phyloP scores from a whole-genome alignment of 371 early-diverging fungal species.

The Entomophthora muscae region DNA sequence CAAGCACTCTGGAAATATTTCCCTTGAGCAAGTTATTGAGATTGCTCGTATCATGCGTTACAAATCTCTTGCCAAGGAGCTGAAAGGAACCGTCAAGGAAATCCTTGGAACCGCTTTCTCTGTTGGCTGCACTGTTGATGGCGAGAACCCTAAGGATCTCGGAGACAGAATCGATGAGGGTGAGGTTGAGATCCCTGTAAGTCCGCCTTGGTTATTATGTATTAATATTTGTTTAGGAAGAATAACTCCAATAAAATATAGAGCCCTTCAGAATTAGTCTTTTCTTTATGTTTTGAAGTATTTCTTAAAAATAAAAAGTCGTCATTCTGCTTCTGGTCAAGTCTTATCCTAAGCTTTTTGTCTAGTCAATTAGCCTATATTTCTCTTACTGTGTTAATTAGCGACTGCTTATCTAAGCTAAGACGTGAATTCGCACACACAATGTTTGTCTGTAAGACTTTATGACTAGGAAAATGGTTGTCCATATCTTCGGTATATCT shows the following conservation, averaged over 20 bases:
- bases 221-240: not conserved
- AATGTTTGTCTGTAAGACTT: too few relatives aligned
- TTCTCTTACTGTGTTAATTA: not conserved
- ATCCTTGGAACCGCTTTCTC: conserved; percentile 95
- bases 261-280: not conserved
- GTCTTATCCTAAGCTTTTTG: too few relatives aligned
- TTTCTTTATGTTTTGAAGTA: not conserved
- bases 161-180: conserved; percentile 48
- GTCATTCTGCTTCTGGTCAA: too few relatives aligned
- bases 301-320: too few relatives aligned
- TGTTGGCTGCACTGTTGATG: conserved; percentile 95
- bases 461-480: too few relatives aligned
- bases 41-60: conserved; percentile 91
- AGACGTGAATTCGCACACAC: too few relatives aligned
- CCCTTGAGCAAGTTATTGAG: conserved; percentile 84
- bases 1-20: conserved; percentile 86
- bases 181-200: conserved; percentile 76
- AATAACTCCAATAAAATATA: not conserved
- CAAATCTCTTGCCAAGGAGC: conserved; percentile 79
- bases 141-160: conserved; percentile 71
- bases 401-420: not conserved
- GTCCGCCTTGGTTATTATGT: conserved; percentile 11
- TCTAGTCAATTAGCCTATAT: not conserved
- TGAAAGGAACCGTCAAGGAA: conserved; percentile 95
- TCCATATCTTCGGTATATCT: too few relatives aligned